Evolutionary conservation across 805 yeast genomes (phyloP).

Genomic region (Saccharomycopsis malanga): DNA sequence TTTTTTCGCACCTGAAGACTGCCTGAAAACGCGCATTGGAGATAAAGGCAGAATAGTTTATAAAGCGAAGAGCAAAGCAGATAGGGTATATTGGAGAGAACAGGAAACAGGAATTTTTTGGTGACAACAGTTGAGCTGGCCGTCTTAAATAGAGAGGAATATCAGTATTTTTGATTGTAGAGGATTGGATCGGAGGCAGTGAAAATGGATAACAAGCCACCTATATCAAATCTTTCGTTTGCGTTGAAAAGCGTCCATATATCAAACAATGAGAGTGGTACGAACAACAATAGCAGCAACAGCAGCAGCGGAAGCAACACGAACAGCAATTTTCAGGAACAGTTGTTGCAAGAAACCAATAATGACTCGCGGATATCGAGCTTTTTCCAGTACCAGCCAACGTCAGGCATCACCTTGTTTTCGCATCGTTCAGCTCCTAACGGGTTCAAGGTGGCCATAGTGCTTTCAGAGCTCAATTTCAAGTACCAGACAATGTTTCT

Average conservation of each 20-base stretch:
- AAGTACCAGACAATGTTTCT: constrained; percentile 75
- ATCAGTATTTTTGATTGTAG: too few relatives aligned
- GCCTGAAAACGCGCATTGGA: too few relatives aligned
- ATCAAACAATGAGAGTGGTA: constrained; percentile 23
- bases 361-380: constrained; percentile 52
- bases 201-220: constrained; percentile 22
- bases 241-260: constrained; percentile 35
- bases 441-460: constrained; percentile 92
- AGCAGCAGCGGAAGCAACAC: constrained; percentile 17
- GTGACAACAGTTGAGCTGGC: too few relatives aligned
- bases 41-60: too few relatives aligned
- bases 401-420: constrained; percentile 75
- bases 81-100: too few relatives aligned
- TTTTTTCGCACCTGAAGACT: too few relatives aligned
- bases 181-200: too few relatives aligned
- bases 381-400: constrained; percentile 71
- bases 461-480: constrained; percentile 74
- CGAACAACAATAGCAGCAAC: constrained; percentile 25
- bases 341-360: constrained; percentile 33
- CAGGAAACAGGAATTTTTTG: too few relatives aligned
- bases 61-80: too few relatives aligned
- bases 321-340: constrained; percentile 27
- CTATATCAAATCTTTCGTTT: constrained; percentile 35
- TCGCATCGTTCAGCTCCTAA: constrained; percentile 90
- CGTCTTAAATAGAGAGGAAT: too few relatives aligned